These are phyloP conservation scores for Wickerhamiella bombiphila DNA, from an alignment of 805 yeast species.

Conservation along the genomic window DNA sequence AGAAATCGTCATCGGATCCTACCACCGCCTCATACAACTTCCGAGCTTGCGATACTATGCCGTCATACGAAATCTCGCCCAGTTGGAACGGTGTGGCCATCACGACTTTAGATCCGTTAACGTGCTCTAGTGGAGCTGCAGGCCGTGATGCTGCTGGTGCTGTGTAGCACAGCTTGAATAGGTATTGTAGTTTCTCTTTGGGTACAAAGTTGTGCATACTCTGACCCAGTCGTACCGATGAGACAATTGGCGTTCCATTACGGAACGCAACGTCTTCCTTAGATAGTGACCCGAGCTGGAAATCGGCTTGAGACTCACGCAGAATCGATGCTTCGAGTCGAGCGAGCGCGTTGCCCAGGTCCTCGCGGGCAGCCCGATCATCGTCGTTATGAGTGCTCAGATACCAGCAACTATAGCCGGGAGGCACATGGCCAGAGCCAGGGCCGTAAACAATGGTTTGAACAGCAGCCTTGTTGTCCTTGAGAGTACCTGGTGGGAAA, in stretches of 20 bases:
- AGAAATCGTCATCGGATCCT: constrained; percentile 90
- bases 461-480: constrained; percentile 54
- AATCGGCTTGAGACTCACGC: constrained; percentile 56
- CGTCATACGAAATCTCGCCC: constrained; percentile 81
- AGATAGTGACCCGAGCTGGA: constrained; percentile 39
- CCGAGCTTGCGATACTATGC: constrained; percentile 69
- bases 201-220: constrained; percentile 76
- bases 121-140: constrained; percentile 10
- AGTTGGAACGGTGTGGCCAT: constrained; percentile 50
- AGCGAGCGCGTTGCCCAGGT: constrained; percentile 63
- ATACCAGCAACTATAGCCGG: constrained; percentile 85
- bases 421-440: constrained; percentile 75
- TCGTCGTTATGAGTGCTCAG: constrained; percentile 56
- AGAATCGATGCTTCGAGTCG: constrained; percentile 69
- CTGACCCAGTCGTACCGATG: constrained; percentile 75
- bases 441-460: constrained; percentile 81
- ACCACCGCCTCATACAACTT: constrained; percentile 62
- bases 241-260: constrained; percentile 54
- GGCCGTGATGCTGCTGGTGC: constrained; percentile 27
- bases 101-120: constrained; percentile 20
- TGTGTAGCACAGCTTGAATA: constrained; percentile 47
- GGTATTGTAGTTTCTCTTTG: constrained; percentile 47
- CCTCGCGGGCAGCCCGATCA: constrained; percentile 47
- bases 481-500: constrained; percentile 73
- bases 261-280: constrained; percentile 40